Base-by-base conservation (phyloP, 2,329 filamentous ascomycete species). In the Aspergillus arachidicola region DNA sequence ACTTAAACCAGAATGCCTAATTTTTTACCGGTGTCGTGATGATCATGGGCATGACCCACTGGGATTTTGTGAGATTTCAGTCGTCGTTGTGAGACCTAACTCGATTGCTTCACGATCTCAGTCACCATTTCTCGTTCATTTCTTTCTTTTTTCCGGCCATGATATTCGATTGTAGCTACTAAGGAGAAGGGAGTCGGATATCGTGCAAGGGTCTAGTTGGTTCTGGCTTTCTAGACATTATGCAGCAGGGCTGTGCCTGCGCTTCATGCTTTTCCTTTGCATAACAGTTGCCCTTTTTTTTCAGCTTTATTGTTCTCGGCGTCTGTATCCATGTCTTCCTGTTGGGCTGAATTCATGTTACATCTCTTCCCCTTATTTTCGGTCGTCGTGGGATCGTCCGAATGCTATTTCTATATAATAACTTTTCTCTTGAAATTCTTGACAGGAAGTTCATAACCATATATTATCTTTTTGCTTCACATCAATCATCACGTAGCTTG, bases 361-460 rank as follows among this genome's bases (percentile, higher is more conserved):
- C 64, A 62, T 66, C 64, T 41, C 64, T 61, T 66, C 72, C 58
- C 38, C 34, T 65, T 64, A 48, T 57, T 60, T 54, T 51, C 36
- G 45, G 30, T 45, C 59, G 65, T 59, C 46, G 59, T 61, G 62
- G 67, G 67, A 66, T 64, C 61, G 58, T 66, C 65, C 74, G 74
- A 76, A 76, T 76, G 69, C 67, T 70, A 75, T 70, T 66, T 68
- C 66, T 71, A 76, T 72, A 76, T 77, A 77, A 76, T 76, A 73
- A 46, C 61, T 58, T 58, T 58, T 57, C 19, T n/a, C 19, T 64
- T 65, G 56, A 56, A 58, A 61, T 57, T 67, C 62, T 66, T 67
- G 19, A 56, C 30, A 32, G 43, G 51, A 45, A 46, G 51, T 26
- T 48, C 4, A 26, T 26, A 41, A 48, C 21, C 10, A 26, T 19